Evolutionary conservation across 2,329 filamentous ascomycete species (phyloP).

Genomic region (Alternaria triticimaculans): DNA sequence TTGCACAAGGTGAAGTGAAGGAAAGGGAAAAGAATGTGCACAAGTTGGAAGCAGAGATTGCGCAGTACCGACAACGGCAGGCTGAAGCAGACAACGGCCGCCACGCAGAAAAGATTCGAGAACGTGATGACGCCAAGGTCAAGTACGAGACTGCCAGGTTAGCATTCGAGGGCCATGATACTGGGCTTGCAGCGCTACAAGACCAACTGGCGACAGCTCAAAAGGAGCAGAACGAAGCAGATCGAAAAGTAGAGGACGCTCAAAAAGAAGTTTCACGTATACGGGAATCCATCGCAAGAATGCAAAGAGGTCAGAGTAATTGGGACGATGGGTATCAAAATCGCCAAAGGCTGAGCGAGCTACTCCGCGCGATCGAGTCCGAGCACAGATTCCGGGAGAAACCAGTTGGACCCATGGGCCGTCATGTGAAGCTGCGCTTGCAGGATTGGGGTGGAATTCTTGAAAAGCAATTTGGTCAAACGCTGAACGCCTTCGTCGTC

Average conservation of each 20-base stretch:
- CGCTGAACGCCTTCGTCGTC: constrained; percentile 80
- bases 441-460: constrained; percentile 84
- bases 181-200: constrained; percentile 44
- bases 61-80: constrained; percentile 66
- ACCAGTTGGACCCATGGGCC: constrained; percentile 84
- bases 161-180: constrained; percentile 52
- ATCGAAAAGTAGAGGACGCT: constrained; percentile 38
- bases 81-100: constrained; percentile 69
- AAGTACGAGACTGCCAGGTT: constrained; percentile 55
- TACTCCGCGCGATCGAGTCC: constrained; percentile 72
- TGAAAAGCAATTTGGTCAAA: constrained; percentile 75
- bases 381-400: constrained; percentile 72
- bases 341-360: constrained; percentile 60
- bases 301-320: constrained; percentile 64
- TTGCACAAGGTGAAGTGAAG: constrained; percentile 66
- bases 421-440: constrained; percentile 76
- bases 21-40: constrained; percentile 55
- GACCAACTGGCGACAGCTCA: constrained; percentile 45
- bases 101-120: constrained; percentile 65
- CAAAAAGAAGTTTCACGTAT: constrained; percentile 61
- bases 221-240: constrained; percentile 16
- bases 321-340: constrained; percentile 69
- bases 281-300: constrained; percentile 57
- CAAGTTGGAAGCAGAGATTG: constrained; percentile 55
- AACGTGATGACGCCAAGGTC: constrained; percentile 66